phyloP scores from a whole-genome alignment of 495 filamentous ascomycete genomes.

The Copromyces sp. region DNA sequence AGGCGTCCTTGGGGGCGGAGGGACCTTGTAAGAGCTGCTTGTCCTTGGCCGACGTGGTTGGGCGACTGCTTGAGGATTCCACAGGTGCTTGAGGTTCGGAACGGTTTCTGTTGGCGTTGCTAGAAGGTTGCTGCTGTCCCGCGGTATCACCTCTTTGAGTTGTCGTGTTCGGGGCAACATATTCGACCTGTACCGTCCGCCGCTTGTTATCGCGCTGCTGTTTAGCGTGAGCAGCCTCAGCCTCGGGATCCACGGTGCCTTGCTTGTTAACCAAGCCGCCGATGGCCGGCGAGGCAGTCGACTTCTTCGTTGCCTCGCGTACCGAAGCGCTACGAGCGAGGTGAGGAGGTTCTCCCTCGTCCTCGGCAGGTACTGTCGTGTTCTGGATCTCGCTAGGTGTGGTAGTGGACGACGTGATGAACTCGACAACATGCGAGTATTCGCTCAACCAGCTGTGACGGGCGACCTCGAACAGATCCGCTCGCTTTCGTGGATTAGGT shows the following conservation, averaged over 20 bases:
- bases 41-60: conserved; percentile 30
- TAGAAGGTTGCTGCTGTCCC: conserved; percentile 10
- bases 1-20: conserved; percentile 31
- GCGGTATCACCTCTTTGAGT: conserved; percentile 49
- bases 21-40: conserved; percentile 46
- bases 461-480: conserved; percentile 94
- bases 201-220: conserved; percentile 81
- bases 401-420: conserved; percentile 91
- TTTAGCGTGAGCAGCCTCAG: conserved; percentile 33
- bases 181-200: conserved; percentile 93
- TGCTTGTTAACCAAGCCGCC: conserved; percentile 66
- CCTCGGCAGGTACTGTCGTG: conserved; percentile 61
- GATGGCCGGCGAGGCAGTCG: conserved; percentile 43
- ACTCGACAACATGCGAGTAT: conserved; percentile 86
- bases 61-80: conserved; percentile 22
- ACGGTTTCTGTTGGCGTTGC: conserved; percentile 41
- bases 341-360: conserved; percentile 47
- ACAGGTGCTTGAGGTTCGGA: conserved; percentile 39
- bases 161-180: conserved; percentile 82
- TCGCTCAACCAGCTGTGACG: conserved; percentile 98
- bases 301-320: conserved; percentile 68
- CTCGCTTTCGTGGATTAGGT: conserved; percentile 89
- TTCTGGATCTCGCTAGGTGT: conserved; percentile 77
- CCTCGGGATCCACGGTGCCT: conserved; percentile 62
- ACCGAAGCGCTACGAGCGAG: conserved; percentile 84